These are phyloP conservation scores for Colletotrichum acutatum DNA, from an alignment of 2,329 filamentous ascomycete species.

Conservation along the genomic window DNA sequence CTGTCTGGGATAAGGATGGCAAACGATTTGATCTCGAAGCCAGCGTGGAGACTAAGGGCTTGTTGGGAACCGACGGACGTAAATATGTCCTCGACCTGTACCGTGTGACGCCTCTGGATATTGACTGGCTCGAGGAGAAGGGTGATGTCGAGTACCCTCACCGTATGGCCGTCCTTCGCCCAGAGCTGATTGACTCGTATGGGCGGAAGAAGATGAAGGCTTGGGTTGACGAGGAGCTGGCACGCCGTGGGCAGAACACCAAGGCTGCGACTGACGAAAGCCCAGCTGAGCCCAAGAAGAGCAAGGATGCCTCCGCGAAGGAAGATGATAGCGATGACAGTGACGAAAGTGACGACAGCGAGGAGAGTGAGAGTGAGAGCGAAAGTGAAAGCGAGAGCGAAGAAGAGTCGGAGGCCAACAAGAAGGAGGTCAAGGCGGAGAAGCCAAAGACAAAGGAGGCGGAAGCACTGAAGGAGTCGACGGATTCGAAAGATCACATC, in stretches of 20 bases:
- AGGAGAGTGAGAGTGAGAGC: constrained; percentile 46
- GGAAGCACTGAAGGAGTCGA: constrained; percentile 36
- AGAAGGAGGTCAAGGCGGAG: constrained; percentile 39
- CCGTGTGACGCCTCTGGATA: constrained; percentile 90
- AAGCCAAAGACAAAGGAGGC: constrained; percentile 45
- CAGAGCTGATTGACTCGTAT: constrained; percentile 89
- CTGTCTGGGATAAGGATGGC: constrained; percentile 97
- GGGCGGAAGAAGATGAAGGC: constrained; percentile 88
- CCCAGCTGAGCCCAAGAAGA: constrained; percentile 43
- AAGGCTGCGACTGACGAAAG: constrained; percentile 47
- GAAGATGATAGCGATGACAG: constrained; percentile 43
- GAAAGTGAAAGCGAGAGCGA: constrained; percentile 49
- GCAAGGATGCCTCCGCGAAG: constrained; percentile 32
- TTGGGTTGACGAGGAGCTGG: constrained; percentile 84
- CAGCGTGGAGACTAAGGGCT: constrained; percentile 96
- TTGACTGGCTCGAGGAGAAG: constrained; percentile 86
- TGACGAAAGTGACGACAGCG: constrained; percentile 26
- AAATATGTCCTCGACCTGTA: constrained; percentile 99
- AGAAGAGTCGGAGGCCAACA: constrained; percentile 48
- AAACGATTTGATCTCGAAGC: constrained; percentile 92
- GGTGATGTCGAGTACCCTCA: constrained; percentile 80
- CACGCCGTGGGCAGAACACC: constrained; percentile 64
- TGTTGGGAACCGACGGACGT: constrained; percentile 95
- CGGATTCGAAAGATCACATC: constrained; percentile 70
- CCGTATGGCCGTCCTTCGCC: constrained; percentile 92